Conservation (phyloP, 2,329 filamentous ascomycete species). For the Calonectria ilicicola region DNA sequence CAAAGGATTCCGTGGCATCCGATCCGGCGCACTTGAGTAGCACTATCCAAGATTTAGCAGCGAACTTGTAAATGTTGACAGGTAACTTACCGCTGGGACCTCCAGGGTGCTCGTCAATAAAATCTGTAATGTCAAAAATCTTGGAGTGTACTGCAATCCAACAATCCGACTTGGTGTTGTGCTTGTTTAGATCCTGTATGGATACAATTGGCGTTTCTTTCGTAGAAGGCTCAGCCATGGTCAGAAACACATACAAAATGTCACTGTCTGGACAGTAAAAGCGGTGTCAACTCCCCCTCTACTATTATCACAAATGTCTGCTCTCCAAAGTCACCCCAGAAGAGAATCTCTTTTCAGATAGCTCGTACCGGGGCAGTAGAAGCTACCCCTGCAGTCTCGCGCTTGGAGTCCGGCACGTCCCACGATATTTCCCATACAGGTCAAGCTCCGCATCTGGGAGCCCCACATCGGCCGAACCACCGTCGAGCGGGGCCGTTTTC, state of each 20-base stretch:
- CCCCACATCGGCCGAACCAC: conserved; percentile 24
- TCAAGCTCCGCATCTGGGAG: background rate
- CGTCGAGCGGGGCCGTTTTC: conserved; percentile 3
- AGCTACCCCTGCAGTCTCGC: background rate
- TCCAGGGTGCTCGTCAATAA: conserved; percentile 60
- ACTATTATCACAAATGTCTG: background rate
- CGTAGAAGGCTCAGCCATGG: conserved; percentile 21
- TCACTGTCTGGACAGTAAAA: background rate
- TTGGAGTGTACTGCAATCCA: conserved; percentile 78
- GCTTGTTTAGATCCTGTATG: conserved; percentile 56
- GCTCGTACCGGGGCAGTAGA: background rate
- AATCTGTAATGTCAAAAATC: conserved; percentile 78
- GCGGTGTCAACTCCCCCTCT: background rate
- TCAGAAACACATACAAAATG: background rate
- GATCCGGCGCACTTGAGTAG: conserved; percentile 63
- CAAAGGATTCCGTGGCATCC: conserved; percentile 66
- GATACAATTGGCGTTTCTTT: conserved; percentile 29
- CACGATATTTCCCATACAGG: background rate
- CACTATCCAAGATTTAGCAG: conserved; percentile 53
- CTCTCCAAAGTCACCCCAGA: background rate
- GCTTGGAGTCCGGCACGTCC: background rate
- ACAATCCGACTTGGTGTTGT: conserved; percentile 62
- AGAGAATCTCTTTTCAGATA: conserved; percentile 6
- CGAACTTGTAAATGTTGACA: background rate
- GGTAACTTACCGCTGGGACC: conserved; percentile 46